Evolutionary conservation across 2,329 filamentous ascomycete species (phyloP), one percentile per base, ranked within the genome.

Genomic region (Colletotrichum sp.): DNA sequence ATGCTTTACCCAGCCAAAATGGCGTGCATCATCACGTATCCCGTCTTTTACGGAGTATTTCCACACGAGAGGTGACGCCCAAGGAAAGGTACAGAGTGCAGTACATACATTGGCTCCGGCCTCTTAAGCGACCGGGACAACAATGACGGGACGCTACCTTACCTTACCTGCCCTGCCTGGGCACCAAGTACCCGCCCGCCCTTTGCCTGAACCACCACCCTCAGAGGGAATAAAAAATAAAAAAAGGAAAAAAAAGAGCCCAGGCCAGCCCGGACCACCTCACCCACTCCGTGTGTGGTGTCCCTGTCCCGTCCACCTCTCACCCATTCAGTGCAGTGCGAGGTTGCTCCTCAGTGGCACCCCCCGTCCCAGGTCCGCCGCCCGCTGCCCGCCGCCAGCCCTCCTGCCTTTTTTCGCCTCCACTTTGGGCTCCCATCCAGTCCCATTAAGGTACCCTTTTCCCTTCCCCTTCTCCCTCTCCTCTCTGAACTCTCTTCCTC

Each of bases 401-500:
- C 63, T 75, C 33, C 57, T 59, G 31, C 57, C 57, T 59, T 59
- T 59, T 69, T 63, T 73, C 73, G 71, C 70, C 73, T 70, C 73
- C 70, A 73, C 70, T 70, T 73, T 73, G 71, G 70, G 73, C 73
- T 73, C 73, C 66, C 66, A 75, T 69, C 43, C 43, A 47, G 43
- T 47, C 66, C 70, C 66, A 66, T 70, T 70, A 75, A 73, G 73
- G 71, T 73, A 71, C 51, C 69, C 58, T 69, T 73, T 43, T 69
- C 70, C 72, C 72, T 51, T 74, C 61, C 58, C 65, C 51, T 64
- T 63, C 58, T 51, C 54, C 58, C 38, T 55, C 33, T 51, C 47
- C 55, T 16, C 66, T 69, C 21, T 51, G 29, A 29, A 33, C 64
- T 29, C 58, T 72, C 65, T 65, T 59, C 67, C 43, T 74, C 66